Conservation (phyloP, 73 alveolate species). For the Durusdinium trenchii region DNA sequence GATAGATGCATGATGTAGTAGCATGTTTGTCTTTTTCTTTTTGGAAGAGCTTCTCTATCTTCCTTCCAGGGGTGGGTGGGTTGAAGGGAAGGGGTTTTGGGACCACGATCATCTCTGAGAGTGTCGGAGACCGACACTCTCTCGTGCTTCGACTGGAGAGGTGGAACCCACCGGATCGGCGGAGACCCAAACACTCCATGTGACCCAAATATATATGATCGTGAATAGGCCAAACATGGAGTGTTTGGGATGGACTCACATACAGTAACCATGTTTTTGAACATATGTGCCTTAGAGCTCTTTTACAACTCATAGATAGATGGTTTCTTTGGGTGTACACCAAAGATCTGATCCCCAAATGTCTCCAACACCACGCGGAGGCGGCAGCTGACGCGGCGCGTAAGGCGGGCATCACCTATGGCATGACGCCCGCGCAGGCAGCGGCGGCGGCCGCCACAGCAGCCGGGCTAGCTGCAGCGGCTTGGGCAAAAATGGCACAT, state of each 20-base stretch:
- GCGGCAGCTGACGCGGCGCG: neutral
- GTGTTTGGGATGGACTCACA: neutral
- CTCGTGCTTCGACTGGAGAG: no score
- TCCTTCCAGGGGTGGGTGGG: no score
- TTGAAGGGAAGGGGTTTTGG: no score
- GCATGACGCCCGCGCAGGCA: neutral
- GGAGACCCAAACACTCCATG: no score
- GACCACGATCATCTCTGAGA: no score
- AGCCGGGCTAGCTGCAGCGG: neutral
- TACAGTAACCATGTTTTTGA: neutral
- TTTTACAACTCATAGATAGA: neutral
- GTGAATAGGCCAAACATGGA: no score
- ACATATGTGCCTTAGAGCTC: neutral
- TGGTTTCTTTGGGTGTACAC: neutral
- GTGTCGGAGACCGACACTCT: no score
- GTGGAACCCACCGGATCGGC: no score
- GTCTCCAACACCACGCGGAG: neutral
- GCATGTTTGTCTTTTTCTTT: no score
- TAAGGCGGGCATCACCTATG: neutral
- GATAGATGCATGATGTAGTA: no score
- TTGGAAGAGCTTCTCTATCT: no score
- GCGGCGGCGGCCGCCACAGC: neutral
- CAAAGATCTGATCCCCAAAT: neutral
- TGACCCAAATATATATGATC: no score
- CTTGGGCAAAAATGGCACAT: neutral